Evolutionary conservation across 2,329 filamentous ascomycete genomes (phyloP).

Genomic region (Colletotrichum theobromicola): DNA sequence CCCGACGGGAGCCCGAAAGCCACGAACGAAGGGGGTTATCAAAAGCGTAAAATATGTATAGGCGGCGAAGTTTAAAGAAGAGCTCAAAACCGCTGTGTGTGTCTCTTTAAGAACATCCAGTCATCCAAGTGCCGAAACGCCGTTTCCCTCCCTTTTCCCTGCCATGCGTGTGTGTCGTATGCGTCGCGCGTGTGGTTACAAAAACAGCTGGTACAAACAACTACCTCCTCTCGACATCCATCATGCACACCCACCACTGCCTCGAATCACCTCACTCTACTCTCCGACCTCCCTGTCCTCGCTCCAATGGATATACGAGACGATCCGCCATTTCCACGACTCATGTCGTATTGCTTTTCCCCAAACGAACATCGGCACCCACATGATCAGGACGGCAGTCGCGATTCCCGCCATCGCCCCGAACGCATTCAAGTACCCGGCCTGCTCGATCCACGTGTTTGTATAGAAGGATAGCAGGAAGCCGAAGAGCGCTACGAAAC

Average conservation of each 20-base stretch:
- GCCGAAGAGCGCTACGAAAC: slow-evolving; percentile 51
- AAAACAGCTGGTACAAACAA: neutral
- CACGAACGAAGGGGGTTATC: neutral
- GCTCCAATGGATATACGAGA: slow-evolving; percentile 53
- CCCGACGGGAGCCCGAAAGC: neutral
- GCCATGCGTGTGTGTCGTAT: neutral
- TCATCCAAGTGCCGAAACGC: neutral
- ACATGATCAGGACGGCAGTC: slow-evolving; percentile 49
- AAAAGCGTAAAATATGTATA: neutral
- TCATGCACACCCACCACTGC: neutral
- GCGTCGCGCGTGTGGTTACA: neutral
- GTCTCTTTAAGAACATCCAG: neutral
- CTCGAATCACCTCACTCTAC: slow-evolving; percentile 31
- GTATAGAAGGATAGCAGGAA: slow-evolving; percentile 66
- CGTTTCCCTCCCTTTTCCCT: neutral
- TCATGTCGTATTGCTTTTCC: slow-evolving; percentile 52
- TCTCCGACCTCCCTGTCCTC: slow-evolving; percentile 61
- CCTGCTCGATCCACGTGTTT: slow-evolving; percentile 58
- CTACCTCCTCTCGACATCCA: neutral
- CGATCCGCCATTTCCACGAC: slow-evolving; percentile 53
- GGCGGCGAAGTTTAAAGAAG: neutral
- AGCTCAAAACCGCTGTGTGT: neutral
- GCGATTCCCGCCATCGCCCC: slow-evolving; percentile 64
- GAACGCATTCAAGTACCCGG: slow-evolving; percentile 56
- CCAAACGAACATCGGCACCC: slow-evolving; percentile 57